A percentile compares a stretch with the other conserved stretches of the same genome.
Conservation (phyloP, 108 stramenopile genomes). For the Skeletonema grethae region DNA sequence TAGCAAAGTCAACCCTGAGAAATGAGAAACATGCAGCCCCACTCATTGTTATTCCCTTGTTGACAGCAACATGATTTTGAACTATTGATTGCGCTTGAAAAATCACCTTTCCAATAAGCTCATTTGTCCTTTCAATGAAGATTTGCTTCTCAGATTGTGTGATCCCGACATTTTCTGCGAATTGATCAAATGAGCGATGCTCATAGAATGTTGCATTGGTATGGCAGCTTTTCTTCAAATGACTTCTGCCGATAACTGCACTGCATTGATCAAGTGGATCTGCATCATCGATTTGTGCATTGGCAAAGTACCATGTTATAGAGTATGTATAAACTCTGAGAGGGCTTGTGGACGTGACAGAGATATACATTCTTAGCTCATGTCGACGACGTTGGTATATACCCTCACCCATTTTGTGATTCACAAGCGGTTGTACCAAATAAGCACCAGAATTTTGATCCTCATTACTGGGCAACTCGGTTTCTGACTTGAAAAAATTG, state of each 20-base stretch:
- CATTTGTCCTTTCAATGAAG: background rate
- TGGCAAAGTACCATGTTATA: constrained; percentile 1
- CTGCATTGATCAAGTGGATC: no score
- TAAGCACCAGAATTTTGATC: background rate
- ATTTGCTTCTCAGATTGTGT: background rate
- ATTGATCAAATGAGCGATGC: background rate
- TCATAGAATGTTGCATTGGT: background rate
- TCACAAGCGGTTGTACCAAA: constrained; percentile 10
- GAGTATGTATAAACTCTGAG: constrained; percentile 8
- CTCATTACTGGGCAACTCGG: background rate
- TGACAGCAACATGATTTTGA: background rate
- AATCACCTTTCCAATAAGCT: background rate
- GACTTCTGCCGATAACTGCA: no score
- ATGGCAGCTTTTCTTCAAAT: no score
- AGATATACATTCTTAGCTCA: constrained; percentile 12
- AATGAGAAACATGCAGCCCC: constrained; percentile 19
- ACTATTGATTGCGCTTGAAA: background rate
- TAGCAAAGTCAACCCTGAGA: constrained; percentile 7
- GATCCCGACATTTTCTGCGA: background rate
- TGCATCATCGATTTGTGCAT: no score
- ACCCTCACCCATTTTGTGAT: constrained; percentile 1
- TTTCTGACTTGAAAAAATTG: constrained; percentile 6
- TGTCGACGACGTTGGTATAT: background rate
- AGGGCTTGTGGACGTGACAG: constrained; percentile 14
- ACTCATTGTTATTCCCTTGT: constrained; percentile 9